Base-by-base conservation (phyloP, 306 rosid genomes). In the Quercus suber region DNA sequence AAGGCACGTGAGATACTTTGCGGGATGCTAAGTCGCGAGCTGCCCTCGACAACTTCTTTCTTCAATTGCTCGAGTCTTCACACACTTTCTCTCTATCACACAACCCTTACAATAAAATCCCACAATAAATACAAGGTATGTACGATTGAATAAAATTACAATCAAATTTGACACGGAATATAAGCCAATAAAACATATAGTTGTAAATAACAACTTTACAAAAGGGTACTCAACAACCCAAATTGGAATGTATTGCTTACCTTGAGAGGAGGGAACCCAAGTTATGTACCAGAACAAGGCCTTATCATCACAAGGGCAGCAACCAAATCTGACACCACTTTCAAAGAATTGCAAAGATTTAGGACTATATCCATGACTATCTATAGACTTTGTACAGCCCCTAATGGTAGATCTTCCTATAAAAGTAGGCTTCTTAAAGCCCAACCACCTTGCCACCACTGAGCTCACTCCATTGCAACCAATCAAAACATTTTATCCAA, bases 391-490 rank as follows among this genome's bases (percentile, higher is more conserved):
- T 23, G 25, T 31, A 65, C 7, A 15, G 11, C 79, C 82, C 14
- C 71, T 56, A 56, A 81, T 35, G 7, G 79, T 77, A 9, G 8
- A 73, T 58, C 88, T 82, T 9, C 86, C 86, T 10, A 77, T 27
- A 30, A 61, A 60, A 5, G 58, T 31, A 1, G 74, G 73, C 30
- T 56, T 53, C 73, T 35, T 49, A 10, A 81, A 71, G 6, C 76
- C 77, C 68, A 76, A 21, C 81, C 84, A 76, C 41, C 35, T 81
- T 5, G 74, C 78, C 49, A 71, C 84, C 43, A 70, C 31, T 0
- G 69, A 76, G 78, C 76, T 76, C 69, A 76, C 80, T 71, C 81
- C 81, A 57, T 81, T 81, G n/a, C 84, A 60, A 49, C 74, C 81
- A 63, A 76, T 45, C 52, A 71, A 71, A 3, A 43, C 14, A 14